These are phyloP conservation scores for Prinsepia uniflora DNA, from an alignment of 306 rosid genomes.

Conservation along the genomic window DNA sequence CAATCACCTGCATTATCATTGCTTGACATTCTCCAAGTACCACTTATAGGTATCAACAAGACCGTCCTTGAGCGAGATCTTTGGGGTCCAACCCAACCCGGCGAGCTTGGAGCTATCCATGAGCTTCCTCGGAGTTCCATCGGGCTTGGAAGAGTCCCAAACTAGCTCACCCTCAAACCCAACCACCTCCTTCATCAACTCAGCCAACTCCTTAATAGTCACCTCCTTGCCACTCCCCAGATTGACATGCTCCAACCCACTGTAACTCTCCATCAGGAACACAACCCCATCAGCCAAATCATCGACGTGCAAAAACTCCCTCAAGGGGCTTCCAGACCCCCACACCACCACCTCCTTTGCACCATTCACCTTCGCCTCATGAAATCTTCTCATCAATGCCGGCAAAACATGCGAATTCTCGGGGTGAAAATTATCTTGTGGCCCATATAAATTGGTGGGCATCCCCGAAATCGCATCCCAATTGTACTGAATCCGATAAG, in stretches of 20 bases:
- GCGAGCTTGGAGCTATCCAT: constrained; percentile 91
- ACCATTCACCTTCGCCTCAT: constrained; percentile 73
- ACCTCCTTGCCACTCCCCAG: constrained; percentile 95
- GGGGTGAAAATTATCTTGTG: constrained; percentile 77
- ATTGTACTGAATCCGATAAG: constrained; percentile 69
- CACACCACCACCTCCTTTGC: constrained; percentile 92
- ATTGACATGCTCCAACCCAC: constrained; percentile 75
- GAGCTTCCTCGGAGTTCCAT: constrained; percentile 93
- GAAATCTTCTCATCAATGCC: constrained; percentile 87
- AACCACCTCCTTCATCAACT: constrained; percentile 84
- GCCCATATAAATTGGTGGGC: constrained; percentile 93
- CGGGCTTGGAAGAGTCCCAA: constrained; percentile 89
- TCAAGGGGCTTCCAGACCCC: constrained; percentile 90
- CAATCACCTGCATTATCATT: constrained; percentile 36
- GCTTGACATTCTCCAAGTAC: constrained; percentile 71
- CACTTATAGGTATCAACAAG: constrained; percentile 86
- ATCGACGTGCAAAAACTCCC: constrained; percentile 93
- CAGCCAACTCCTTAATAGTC: constrained; percentile 80
- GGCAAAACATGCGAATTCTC: constrained; percentile 94
- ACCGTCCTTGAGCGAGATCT: constrained; percentile 85
- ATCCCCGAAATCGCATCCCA: constrained; percentile 97
- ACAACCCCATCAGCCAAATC: constrained; percentile 78
- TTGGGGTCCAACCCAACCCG: constrained; percentile 73
- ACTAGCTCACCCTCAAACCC: constrained; percentile 83
- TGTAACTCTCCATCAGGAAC: constrained; percentile 71